These are phyloP conservation scores for Aspergillus phoenicis DNA, from an alignment of 2,329 filamentous ascomycete genomes.

Conservation along the genomic window DNA sequence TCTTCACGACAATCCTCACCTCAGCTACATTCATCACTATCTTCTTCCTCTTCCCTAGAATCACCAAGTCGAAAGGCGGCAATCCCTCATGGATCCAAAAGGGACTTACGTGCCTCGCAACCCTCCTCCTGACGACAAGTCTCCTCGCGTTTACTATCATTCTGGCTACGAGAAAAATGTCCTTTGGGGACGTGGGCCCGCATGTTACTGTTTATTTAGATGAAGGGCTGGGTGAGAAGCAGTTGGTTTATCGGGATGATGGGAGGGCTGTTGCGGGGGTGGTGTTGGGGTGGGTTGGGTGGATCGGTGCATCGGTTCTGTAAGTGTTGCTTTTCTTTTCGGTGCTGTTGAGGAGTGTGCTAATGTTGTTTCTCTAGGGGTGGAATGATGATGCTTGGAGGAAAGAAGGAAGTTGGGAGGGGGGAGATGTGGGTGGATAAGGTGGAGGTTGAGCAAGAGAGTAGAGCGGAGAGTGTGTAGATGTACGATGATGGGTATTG, in stretches of 20 bases:
- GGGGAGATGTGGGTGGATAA: background rate
- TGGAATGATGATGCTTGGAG: background rate
- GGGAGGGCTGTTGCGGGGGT: background rate
- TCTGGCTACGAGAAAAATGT: background rate
- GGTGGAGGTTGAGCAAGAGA: background rate
- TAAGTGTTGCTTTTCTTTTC: background rate
- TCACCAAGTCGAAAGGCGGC: background rate
- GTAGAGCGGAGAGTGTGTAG: conserved; percentile 3
- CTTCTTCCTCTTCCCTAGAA: background rate
- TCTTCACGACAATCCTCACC: background rate
- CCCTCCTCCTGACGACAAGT: background rate
- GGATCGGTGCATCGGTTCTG: background rate
- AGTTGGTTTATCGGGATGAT: background rate
- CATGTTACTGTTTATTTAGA: background rate
- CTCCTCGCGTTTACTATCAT: background rate
- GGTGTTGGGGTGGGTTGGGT: background rate
- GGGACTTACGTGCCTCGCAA: background rate
- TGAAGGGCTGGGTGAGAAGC: background rate
- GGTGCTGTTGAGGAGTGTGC: background rate
- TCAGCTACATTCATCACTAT: background rate
- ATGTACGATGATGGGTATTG: background rate
- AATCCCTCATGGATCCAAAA: background rate
- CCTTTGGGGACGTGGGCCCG: background rate
- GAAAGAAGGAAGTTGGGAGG: background rate
- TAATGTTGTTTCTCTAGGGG: background rate